Conservation (phyloP, 257 asterid species). For the Nicotiana tabacum region DNA sequence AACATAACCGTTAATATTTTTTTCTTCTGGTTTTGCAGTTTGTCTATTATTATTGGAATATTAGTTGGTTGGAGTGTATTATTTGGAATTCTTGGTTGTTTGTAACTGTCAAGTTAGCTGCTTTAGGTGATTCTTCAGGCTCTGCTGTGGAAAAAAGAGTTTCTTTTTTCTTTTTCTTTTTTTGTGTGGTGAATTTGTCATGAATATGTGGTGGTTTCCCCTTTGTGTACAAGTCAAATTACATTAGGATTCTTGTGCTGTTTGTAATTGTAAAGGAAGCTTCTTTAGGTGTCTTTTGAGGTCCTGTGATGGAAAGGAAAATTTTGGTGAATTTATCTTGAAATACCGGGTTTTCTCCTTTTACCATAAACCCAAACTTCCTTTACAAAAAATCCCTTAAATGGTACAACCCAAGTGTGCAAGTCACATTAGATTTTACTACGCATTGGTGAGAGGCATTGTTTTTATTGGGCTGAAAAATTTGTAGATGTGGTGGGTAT, state of each 20-base stretch:
- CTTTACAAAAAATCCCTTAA: background rate
- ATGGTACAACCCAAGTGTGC: background rate
- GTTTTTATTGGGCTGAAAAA: background rate
- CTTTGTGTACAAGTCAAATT: background rate
- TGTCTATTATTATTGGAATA: background rate
- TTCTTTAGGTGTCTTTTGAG: slow-evolving; percentile 3
- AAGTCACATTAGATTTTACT: background rate
- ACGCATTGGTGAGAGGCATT: background rate
- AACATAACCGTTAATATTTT: background rate
- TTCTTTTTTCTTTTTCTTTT: too few species aligned
- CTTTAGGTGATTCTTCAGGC: background rate
- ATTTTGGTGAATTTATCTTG: slow-evolving; percentile 5
- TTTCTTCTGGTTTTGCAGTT: too few species aligned
- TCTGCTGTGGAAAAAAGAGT: background rate
- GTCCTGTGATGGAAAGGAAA: background rate
- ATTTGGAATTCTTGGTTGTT: background rate
- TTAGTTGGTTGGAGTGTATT: background rate
- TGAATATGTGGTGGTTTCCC: too few species aligned
- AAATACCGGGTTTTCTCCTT: background rate
- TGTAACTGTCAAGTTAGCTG: background rate
- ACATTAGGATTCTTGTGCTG: background rate
- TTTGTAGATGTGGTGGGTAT: background rate
- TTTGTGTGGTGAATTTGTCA: too few species aligned
- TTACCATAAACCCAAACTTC: background rate
- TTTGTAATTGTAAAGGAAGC: slow-evolving; percentile 2